Conservation (phyloP, 352 stramenopile genomes). For the Elongisporangium anandrum region DNA sequence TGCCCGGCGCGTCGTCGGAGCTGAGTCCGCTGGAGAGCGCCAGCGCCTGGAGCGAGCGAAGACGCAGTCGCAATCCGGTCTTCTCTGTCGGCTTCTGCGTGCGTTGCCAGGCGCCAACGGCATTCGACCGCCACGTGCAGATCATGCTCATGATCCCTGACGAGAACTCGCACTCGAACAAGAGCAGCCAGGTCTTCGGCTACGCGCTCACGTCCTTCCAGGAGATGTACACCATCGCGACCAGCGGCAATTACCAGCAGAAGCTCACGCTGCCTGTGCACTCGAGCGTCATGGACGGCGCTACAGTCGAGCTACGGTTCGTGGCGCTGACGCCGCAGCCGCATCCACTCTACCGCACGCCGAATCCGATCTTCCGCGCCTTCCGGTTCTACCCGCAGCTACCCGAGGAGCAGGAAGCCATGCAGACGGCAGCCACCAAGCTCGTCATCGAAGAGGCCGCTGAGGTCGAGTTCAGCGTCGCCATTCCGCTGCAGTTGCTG, state of each 20-base stretch:
- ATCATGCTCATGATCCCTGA: constrained; percentile 79
- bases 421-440: constrained; percentile 47
- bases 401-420: constrained; percentile 38
- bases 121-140: constrained; percentile 64
- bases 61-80: constrained; percentile 50
- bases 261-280: constrained; percentile 64
- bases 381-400: constrained; percentile 69
- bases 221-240: constrained; percentile 66
- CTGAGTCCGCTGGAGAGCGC: constrained; percentile 38
- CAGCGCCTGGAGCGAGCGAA: constrained; percentile 68
- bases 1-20: constrained; percentile 13
- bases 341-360: constrained; percentile 43
- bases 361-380: constrained; percentile 50
- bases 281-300: constrained; percentile 52
- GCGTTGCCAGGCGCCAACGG: constrained; percentile 33
- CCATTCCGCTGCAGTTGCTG: constrained; percentile 75
- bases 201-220: constrained; percentile 77
- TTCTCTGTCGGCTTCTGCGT: constrained; percentile 72
- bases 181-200: constrained; percentile 62
- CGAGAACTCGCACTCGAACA: constrained; percentile 55
- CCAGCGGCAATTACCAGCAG: constrained; percentile 50
- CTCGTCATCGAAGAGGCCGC: constrained; percentile 72
- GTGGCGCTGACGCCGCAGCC: constrained; percentile 34
- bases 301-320: constrained; percentile 61
- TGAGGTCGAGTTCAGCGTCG: constrained; percentile 77